Percentiles rank a stretch among this genome's conserved stretches.
Evolutionary conservation across 2,329 filamentous ascomycete species (phyloP).

Genomic region (Neonectria coccinea): DNA sequence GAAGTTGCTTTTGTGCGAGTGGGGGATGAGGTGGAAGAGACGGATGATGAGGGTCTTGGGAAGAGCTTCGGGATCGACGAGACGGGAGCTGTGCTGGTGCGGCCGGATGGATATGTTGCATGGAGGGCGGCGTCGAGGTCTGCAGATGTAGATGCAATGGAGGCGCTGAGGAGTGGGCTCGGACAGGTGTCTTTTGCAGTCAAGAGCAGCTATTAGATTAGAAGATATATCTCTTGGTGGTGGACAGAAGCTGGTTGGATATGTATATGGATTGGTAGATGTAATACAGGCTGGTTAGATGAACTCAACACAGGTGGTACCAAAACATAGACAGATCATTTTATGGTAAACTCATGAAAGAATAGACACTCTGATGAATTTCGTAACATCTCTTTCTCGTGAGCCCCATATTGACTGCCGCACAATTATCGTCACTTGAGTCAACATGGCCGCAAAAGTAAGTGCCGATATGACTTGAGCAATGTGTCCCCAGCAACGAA

Average conservation of each 20-base stretch:
- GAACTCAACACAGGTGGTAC: neutral
- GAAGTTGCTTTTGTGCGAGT: constrained; percentile 20
- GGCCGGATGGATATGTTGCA: constrained; percentile 31
- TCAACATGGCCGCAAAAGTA: neutral
- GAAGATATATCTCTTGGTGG: neutral
- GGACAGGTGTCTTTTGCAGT: neutral
- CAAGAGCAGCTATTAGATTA: neutral
- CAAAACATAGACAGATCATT: neutral
- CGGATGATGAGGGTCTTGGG: neutral
- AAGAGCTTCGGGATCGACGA: constrained; percentile 14
- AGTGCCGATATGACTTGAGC: neutral
- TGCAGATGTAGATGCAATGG: neutral
- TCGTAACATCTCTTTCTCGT: neutral
- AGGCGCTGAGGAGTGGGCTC: constrained; percentile 3
- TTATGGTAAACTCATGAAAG: neutral
- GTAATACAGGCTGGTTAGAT: too few relatives aligned
- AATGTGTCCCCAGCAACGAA: neutral
- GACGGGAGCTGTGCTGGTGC: constrained; percentile 21
- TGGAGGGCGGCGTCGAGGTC: constrained; percentile 20
- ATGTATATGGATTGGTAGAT: neutral
- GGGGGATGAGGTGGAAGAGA: constrained; percentile 18
- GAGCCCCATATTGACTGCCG: neutral
- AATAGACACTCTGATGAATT: neutral
- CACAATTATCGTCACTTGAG: neutral
- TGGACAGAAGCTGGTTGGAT: neutral